Percentiles rank a stretch among this genome's conserved stretches.
Conservation (phyloP, 495 filamentous ascomycete species). For the Beverwykella pulmonaria region DNA sequence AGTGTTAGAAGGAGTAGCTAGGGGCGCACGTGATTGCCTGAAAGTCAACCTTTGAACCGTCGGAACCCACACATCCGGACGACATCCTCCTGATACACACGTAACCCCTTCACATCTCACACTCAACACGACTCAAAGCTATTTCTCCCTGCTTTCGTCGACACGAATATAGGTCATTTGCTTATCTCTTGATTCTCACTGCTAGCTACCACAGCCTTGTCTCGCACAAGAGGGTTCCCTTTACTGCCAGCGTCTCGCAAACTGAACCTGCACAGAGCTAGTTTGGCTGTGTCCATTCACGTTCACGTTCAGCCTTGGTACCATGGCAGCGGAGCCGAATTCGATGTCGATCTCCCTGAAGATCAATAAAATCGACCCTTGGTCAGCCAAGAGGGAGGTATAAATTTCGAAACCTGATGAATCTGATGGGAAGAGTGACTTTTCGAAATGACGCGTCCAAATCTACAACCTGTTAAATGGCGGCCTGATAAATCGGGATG, state of each 20-base stretch:
- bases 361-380: not conserved
- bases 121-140: not conserved
- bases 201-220: not conserved
- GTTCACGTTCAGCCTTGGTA: not conserved
- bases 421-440: not conserved
- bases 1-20: too few species aligned
- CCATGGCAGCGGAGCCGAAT: not conserved
- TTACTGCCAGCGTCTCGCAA: too few species aligned
- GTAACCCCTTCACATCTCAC: not conserved
- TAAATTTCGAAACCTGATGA: not conserved
- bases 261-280: too few species aligned
- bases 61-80: not conserved
- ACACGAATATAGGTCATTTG: not conserved
- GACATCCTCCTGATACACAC: not conserved
- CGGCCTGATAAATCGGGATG: not conserved
- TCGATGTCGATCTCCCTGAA: not conserved
- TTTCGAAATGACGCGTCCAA: not conserved
- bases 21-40: too few species aligned
- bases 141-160: not conserved
- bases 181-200: not conserved
- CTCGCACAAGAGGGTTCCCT: too few species aligned
- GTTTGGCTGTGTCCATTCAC: too few species aligned
- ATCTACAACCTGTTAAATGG: not conserved
- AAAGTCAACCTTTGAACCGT: too few species aligned
- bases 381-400: not conserved